These are phyloP conservation scores for Colletotrichum orchidophilum DNA, from an alignment of 2,329 filamentous ascomycete genomes.

Conservation along the genomic window DNA sequence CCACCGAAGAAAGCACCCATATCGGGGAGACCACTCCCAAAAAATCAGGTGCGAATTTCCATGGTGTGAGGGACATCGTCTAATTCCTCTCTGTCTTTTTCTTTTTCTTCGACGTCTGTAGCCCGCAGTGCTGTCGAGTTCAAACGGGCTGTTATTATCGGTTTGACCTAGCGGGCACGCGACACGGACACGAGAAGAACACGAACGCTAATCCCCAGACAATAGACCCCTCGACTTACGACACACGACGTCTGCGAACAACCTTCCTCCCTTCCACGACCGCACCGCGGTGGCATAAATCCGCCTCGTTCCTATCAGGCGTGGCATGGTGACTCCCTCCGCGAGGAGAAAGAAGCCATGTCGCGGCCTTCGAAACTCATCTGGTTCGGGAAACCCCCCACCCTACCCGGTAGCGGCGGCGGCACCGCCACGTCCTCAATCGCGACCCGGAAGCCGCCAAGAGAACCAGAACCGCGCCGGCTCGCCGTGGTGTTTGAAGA, in stretches of 20 bases:
- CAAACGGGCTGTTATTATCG: too few relatives aligned
- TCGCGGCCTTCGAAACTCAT: slow-evolving; percentile 10
- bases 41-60: neutral
- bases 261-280: too few relatives aligned
- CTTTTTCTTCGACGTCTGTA: neutral
- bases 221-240: neutral
- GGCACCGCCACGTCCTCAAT: neutral
- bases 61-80: too few relatives aligned
- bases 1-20: neutral
- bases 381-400: slow-evolving; percentile 21
- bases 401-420: neutral
- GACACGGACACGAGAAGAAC: neutral
- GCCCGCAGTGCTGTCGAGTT: neutral
- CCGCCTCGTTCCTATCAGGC: neutral
- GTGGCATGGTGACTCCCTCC: neutral
- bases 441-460: neutral
- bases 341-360: neutral
- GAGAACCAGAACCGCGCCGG: neutral
- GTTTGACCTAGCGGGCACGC: neutral
- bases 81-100: neutral
- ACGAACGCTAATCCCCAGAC: neutral
- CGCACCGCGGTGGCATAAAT: neutral
- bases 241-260: neutral
- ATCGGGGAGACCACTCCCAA: too few relatives aligned
- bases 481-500: slow-evolving; percentile 31